phyloP scores from a whole-genome alignment of 371 early-diverging fungal species.

The Mucor lusitanicus region DNA sequence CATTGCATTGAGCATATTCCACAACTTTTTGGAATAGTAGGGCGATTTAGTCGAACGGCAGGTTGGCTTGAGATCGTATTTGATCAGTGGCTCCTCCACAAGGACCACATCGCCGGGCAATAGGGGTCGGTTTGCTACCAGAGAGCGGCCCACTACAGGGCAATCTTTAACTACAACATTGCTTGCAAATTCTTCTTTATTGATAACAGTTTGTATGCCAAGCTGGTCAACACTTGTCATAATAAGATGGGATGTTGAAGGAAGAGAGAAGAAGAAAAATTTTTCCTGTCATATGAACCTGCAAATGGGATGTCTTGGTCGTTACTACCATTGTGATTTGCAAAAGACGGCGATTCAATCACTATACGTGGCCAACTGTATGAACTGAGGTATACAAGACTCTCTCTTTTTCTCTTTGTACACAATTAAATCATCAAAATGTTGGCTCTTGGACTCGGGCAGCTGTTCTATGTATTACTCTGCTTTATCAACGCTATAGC shows the following conservation, averaged over 20 bases:
- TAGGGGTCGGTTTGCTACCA: slow-evolving; percentile 33
- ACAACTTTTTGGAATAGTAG: slow-evolving; percentile 38
- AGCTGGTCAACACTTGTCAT: slow-evolving; percentile 27
- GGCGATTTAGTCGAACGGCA: slow-evolving; percentile 49
- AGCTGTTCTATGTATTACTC: slow-evolving; percentile 75
- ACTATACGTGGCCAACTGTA: not conserved
- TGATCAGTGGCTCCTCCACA: slow-evolving; percentile 39
- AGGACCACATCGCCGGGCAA: slow-evolving; percentile 39
- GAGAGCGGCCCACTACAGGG: slow-evolving; percentile 37
- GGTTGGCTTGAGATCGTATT: slow-evolving; percentile 36
- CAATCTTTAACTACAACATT: slow-evolving; percentile 33
- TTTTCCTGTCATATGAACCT: not conserved
- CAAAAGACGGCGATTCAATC: slow-evolving; percentile 2
- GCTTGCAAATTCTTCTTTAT: slow-evolving; percentile 31
- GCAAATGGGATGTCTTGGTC: not conserved
- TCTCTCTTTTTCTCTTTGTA: slow-evolving; percentile 1
- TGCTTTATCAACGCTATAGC: slow-evolving; percentile 92
- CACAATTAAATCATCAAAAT: not conserved
- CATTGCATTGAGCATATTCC: slow-evolving; percentile 27
- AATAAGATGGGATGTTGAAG: not conserved
- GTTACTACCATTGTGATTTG: not conserved
- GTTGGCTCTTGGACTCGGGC: slow-evolving; percentile 70
- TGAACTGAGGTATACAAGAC: not conserved
- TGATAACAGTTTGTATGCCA: slow-evolving; percentile 39
- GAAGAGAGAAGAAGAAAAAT: slow-evolving; percentile 9